Percentiles rank a stretch among this genome's conserved stretches.
Conservation (phyloP, 1,284 basidiomycete genomes). For the Marasmius sp. region DNA sequence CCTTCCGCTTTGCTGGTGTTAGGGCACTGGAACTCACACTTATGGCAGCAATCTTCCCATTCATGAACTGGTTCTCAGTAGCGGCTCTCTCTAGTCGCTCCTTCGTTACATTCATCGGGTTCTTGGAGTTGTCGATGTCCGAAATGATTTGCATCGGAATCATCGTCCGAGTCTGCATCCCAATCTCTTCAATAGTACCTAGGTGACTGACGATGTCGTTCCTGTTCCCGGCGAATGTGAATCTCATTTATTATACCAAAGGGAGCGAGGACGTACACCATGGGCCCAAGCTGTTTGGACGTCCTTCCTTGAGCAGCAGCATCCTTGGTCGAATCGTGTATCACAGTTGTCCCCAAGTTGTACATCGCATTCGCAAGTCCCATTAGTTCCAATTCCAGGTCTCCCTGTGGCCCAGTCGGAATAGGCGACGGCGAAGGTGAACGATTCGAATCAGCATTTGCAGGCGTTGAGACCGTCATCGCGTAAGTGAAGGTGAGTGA, state of each 20-base stretch:
- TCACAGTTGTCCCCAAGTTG: constrained; percentile 75
- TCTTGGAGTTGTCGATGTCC: constrained; percentile 76
- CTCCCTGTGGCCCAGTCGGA: constrained; percentile 65
- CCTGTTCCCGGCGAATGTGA: constrained; percentile 29
- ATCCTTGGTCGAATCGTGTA: constrained; percentile 76
- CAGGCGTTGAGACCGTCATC: constrained; percentile 1
- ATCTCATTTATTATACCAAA: neutral
- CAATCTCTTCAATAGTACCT: constrained; percentile 61
- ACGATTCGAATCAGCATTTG: constrained; percentile 64
- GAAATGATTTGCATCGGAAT: constrained; percentile 70
- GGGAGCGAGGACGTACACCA: constrained; percentile 49
- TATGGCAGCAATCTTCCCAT: constrained; percentile 80
- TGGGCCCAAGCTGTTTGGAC: constrained; percentile 66
- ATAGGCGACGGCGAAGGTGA: constrained; percentile 64
- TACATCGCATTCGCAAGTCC: constrained; percentile 74
- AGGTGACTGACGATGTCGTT: constrained; percentile 73
- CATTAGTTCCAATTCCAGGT: constrained; percentile 71
- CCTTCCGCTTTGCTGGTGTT: neutral
- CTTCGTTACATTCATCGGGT: constrained; percentile 77
- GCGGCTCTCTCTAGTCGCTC: constrained; percentile 77
- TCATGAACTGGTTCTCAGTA: constrained; percentile 87
- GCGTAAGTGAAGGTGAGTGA: neutral
- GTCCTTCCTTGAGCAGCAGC: constrained; percentile 54
- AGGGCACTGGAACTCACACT: constrained; percentile 45
- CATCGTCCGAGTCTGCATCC: constrained; percentile 57